Evolutionary conservation across 1,139 yeast species (phyloP), one percentile per base, ranked within the genome.

Genomic region (Suhomyces guaymorum): DNA sequence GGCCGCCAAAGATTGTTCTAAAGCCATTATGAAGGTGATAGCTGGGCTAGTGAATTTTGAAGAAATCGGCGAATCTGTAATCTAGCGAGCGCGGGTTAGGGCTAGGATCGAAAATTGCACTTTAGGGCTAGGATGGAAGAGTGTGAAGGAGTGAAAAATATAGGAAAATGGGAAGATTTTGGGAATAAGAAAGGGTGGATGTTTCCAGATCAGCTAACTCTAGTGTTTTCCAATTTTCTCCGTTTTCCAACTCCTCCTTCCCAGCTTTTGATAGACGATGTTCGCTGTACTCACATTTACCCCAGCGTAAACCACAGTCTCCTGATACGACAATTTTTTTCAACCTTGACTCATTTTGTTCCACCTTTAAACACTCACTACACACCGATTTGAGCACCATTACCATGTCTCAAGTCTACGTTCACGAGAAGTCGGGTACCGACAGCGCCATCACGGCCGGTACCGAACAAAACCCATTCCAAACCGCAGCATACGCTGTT

Each of bases 401-500:
- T 35, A 35, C 20, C 32, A 63, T 61, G 69, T 54, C 67, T 24
- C 41, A 50, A 35, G 64, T 68, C 15, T 86, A 82, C 66, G 82
- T 90, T 47, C 77, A 83, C 73, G 95, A 88, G 49, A 58, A 69
- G 33, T 60, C 74, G 6, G 97, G 97, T 41, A 63, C 55, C 15
- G 97, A 90, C 51, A 73, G 66, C 21, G 50, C 69, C 21, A 67
- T 72, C 18, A 59, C 59, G 14, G 61, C 69, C 7, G 97, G 97
- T 29, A 49, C 87, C 18, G 73, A 81, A 56, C 72, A 68, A 19
- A 54, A 69, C 21, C 97, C 98, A 32, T 89, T 66, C 66, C 78
- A 84, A 56, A 76, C 90, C 8, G 70, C 97, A 15, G 96, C 97
- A 1, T 92, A 62, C 57, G 98, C 97, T 3, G 55, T 85, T 28